A percentile compares a stretch with the other conserved stretches of the same genome.
phyloP scores from a whole-genome alignment of 768 basidiomycete genomes.

The Rhizopogon salebrosus region DNA sequence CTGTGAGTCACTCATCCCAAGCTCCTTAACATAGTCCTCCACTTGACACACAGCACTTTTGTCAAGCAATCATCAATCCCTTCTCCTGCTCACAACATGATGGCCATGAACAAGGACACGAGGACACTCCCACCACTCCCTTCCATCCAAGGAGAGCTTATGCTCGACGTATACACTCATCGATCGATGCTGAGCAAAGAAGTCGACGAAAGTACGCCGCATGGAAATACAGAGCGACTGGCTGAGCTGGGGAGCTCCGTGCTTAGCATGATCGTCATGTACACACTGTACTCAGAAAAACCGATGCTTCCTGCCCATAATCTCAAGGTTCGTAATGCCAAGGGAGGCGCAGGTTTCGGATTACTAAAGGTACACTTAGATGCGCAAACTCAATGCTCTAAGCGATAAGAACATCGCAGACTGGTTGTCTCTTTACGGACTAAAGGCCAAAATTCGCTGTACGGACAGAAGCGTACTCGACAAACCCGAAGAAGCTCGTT shows the following conservation, averaged over 20 bases:
- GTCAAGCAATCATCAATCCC: background rate
- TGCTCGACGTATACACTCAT: conserved; percentile 58
- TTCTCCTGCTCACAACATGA: background rate
- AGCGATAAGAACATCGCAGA: conserved; percentile 34
- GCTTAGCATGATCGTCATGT: conserved; percentile 47
- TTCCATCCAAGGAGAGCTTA: conserved; percentile 48
- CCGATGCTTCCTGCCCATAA: conserved; percentile 38
- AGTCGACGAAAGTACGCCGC: conserved; percentile 28
- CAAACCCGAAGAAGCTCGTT: conserved; percentile 41
- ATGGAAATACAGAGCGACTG: conserved; percentile 58
- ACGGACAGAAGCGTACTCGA: conserved; percentile 31
- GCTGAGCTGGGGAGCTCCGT: conserved; percentile 51
- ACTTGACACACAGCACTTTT: background rate
- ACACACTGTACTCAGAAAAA: conserved; percentile 40
- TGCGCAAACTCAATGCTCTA: conserved; percentile 25
- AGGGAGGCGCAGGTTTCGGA: background rate
- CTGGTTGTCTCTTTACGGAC: conserved; percentile 49
- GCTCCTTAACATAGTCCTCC: background rate
- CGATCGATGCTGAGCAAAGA: conserved; percentile 31
- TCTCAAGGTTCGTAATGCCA: conserved; percentile 35
- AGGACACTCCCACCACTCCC: conserved; percentile 49
- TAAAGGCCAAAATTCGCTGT: conserved; percentile 51
- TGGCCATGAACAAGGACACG: conserved; percentile 2
- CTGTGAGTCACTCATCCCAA: too few relatives aligned
- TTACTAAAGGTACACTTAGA: conserved; percentile 10